Evolutionary conservation across 148 eudicot genomes (phyloP), one percentile per base, ranked within the genome.

Genomic region (Nepenthes gracilis): DNA sequence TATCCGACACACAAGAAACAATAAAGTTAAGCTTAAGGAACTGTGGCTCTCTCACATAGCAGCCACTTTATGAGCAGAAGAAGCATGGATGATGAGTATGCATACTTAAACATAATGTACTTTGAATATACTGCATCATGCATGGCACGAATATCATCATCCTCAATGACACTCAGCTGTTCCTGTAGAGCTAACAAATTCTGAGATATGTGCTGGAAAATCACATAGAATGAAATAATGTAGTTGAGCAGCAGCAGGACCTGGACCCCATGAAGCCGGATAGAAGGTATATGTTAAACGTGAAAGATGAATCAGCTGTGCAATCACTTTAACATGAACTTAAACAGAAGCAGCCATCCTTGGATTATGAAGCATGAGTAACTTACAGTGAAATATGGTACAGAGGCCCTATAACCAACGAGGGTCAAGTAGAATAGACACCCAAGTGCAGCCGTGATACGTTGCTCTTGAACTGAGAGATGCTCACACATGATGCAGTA

Each of bases 401-500:
- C 78, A 67, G 95, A 84, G 66, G 95, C 99, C 73, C 84, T 79
- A 65, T 86, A 87, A 72, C 99, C 99, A 72, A 88, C 85, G 49
- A 86, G 95, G 58, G 94, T 86, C 79, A 89, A 64, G 80, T 93
- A 93, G 66, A 88, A 89, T 54, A 87, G 74, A 66, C 85, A 82
- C 35, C 92, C 96, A 12, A 85, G 82, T 45, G 78, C 75, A 67
- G 96, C 87, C 58, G 87, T 86, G 9, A 71, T 74, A 43, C 99
- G 84, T 0, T 96, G 65, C 60, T 93, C 99, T 40, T 75, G 58
- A n/a, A 80, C 43, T 1, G 99, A 84, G 55, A 89, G 83, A 57
- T 81, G 87, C 79, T 93, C 95, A 60, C 83, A 93, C 73, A 86
- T 86, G 60, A 88, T 89, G 79, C 99, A 93, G 74, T 93, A 93